Evolutionary conservation across 2,329 filamentous ascomycete species (phyloP), one percentile per base, ranked within the genome.

Genomic region (Cordyceps cateniannulata): DNA sequence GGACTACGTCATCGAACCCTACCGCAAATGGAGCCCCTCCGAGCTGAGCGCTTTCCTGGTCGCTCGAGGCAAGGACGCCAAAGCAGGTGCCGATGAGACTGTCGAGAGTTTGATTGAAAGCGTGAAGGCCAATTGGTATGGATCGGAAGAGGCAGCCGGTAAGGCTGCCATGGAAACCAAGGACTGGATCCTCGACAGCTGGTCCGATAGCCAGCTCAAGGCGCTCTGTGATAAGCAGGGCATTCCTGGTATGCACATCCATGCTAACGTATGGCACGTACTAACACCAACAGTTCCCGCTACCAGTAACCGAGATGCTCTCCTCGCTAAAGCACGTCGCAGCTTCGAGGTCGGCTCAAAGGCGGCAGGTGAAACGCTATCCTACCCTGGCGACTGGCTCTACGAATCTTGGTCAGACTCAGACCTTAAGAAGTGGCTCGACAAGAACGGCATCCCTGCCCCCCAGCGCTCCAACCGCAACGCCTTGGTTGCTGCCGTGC

Each of bases 311-410:
- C 90, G 92, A 69, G 93, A 98, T 72, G 86, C 85, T 27, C 78
- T 97, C 50, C 81, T 98, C 66, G 83, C 88, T 68, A 85, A 90
- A 68, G 85, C 87, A 63, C 91, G 93, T 64, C 81, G 88, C 65
- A 93, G 86, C 75, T 98, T 96, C 71, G 90, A 96, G 67, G 76
- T 83, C 1, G 76, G 87, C 61, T 91, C 93, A 18, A 86, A 91
- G 75, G 86, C 86, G 75, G 72, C 73, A 12, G 90, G 90, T 63
- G 88, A 97, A 76, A 88, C 91, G 16, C 78, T 85, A 57, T 77
- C 85, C n/a, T 98, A 98, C 71, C 95, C 95, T 38, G 95, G 95
- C 44, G 86, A 97, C 77, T 98, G 95, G 95, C 79, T 98, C 48
- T 99, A 97, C 72, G 83, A 87, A 63, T 81, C 88, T 8, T 99